Evolutionary conservation across 768 basidiomycete genomes (phyloP), one percentile per base, ranked within the genome.

Genomic region (Kwoniella heveanensis): DNA sequence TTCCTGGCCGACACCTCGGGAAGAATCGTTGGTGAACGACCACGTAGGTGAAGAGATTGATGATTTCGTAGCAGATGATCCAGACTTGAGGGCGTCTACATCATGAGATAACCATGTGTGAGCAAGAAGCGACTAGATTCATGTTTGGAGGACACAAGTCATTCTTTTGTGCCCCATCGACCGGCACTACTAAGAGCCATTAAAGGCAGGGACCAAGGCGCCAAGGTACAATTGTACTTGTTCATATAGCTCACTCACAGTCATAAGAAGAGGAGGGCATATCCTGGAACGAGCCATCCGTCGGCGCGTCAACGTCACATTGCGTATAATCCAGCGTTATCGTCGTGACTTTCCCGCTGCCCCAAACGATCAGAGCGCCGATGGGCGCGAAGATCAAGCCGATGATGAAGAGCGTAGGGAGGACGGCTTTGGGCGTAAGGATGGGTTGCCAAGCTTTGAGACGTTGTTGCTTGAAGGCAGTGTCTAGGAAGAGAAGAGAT

Each of bases 381-480:
- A 99, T 94, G 58, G 93, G 94, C 0, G 91, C 95, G 78, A 99
- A 99, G 68, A 98, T 81, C 70, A 99, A 84, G 49, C 91, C 96
- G 72, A 98, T 87, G 76, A 97, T 87, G 81, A 99, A 94, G 50
- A 99, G 86, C 0, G 93, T 95, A 2, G 96, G 96, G 17, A 99
- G 86, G 22, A 99, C 96, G 1, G 93, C 96, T 81, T 94, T 94
- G 4, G 96, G 96, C 4, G 94, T 97, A 51, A 98, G 85, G 78
- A 99, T 98, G 9, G 96, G 96, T 84, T 99, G 96, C 96, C 96
- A 99, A 76, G 96, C 96, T 83, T 97, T 98, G 77, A 99, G 86
- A 60, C 96, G 90, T 81, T 99, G 96, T 80, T 99, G 96, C 83
- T 96, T 98, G 86, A 96, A 97, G 44, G 94, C 95, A 63, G 94